Percentiles rank a stretch among this genome's conserved stretches.
Conservation (phyloP, 805 yeast species). For the Saturnispora kantuleensis region DNA sequence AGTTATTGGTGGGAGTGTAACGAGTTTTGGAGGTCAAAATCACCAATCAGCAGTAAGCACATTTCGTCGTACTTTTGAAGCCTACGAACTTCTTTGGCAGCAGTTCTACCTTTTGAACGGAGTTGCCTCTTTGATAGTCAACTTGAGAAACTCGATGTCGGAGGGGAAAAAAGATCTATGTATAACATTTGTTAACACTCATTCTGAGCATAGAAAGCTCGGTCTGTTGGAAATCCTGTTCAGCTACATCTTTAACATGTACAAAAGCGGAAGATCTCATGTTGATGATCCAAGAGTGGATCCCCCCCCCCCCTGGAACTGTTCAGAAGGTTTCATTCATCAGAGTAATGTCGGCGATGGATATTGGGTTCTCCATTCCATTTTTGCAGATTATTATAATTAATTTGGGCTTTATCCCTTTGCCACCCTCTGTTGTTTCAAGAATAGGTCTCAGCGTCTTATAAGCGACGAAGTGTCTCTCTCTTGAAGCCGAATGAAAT, state of each 20-base stretch:
- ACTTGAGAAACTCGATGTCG: neutral
- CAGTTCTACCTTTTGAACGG: neutral
- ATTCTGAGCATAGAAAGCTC: neutral
- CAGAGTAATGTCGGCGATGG: neutral
- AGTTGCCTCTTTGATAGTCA: neutral
- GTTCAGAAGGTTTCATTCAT: neutral
- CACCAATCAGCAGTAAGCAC: neutral
- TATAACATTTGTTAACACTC: neutral
- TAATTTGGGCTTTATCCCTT: neutral
- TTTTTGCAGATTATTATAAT: neutral
- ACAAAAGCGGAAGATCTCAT: neutral
- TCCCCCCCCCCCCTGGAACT: neutral
- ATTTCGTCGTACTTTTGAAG: neutral
- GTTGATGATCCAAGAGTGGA: neutral
- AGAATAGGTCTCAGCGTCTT: too few species aligned
- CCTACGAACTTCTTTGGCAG: neutral
- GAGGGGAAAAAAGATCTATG: neutral
- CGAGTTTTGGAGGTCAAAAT: neutral
- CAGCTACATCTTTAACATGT: neutral
- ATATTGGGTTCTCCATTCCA: neutral
- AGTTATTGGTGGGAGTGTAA: neutral
- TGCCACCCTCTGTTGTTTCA: too few species aligned
- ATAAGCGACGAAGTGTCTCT: too few species aligned
- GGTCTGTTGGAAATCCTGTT: conserved; percentile 1
- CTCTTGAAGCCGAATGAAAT: too few species aligned